Evolutionary conservation across 75 land plant genomes (phyloP).

Genomic region (Larix kaempferi): DNA sequence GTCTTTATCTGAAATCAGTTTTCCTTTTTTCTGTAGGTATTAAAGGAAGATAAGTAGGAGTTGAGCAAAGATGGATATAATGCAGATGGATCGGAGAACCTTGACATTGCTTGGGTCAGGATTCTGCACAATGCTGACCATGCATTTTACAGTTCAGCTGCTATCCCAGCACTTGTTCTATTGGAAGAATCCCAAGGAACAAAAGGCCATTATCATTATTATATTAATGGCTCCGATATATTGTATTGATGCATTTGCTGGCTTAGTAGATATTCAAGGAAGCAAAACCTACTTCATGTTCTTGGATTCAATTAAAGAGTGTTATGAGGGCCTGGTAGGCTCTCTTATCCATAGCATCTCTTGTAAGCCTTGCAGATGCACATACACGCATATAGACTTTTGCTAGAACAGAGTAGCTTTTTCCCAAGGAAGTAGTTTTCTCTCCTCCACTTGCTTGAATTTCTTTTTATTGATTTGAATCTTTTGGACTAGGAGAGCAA

Average conservation of each 20-base stretch:
- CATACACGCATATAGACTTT: neutral
- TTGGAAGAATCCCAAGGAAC: constrained; percentile 99
- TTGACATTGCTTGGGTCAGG: constrained; percentile 67
- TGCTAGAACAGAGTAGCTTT: neutral
- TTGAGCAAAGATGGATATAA: too few species aligned
- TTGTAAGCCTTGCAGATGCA: neutral
- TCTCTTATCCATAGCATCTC: neutral
- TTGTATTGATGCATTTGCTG: constrained; percentile 80
- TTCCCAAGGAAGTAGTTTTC: neutral
- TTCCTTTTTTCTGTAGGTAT: too few species aligned
- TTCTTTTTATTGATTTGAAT: neutral
- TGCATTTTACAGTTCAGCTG: constrained; percentile 81
- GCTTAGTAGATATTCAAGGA: constrained; percentile 71
- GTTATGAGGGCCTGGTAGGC: constrained; percentile 92
- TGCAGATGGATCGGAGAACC: too few species aligned
- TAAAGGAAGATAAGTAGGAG: too few species aligned
- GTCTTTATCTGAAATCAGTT: too few species aligned
- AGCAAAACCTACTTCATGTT: constrained; percentile 77
- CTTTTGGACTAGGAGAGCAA: neutral
- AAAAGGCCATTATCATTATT: constrained; percentile 81
- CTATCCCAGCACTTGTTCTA: constrained; percentile 83
- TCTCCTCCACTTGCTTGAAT: neutral
- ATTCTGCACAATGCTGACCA: constrained; percentile 49
- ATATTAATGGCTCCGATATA: constrained; percentile 98
- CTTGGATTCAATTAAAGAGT: constrained; percentile 87